A percentile compares a stretch with the other conserved stretches of the same genome.
Evolutionary conservation across 1,139 yeast species (phyloP).

Genomic region (Yamadazyma atmosphaerica): DNA sequence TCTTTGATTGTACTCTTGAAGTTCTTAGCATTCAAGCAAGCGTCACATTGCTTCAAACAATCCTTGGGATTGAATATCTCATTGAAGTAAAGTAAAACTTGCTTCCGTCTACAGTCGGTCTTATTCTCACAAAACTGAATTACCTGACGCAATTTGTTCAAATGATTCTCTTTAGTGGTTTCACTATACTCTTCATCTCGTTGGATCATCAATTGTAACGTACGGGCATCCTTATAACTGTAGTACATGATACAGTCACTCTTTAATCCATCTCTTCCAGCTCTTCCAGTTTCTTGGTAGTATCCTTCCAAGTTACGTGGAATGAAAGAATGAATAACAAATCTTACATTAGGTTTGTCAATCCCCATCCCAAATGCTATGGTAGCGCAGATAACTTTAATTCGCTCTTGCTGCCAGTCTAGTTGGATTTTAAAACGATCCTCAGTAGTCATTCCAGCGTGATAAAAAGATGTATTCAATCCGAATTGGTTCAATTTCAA

Average conservation of each 20-base stretch:
- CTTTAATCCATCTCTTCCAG: constrained; percentile 88
- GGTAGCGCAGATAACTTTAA: constrained; percentile 89
- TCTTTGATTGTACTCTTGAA: constrained; percentile 54
- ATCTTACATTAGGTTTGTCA: constrained; percentile 93
- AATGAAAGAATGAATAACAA: constrained; percentile 83
- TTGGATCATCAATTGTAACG: constrained; percentile 73
- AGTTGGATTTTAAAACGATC: constrained; percentile 70
- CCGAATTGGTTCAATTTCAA: constrained; percentile 60
- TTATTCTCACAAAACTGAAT: constrained; percentile 89
- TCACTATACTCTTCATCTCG: constrained; percentile 68
- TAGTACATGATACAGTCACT: constrained; percentile 85
- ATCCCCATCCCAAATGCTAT: constrained; percentile 99
- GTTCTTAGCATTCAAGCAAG: constrained; percentile 60
- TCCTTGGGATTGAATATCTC: constrained; percentile 69
- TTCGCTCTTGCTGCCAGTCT: constrained; percentile 74
- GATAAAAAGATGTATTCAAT: constrained; percentile 72
- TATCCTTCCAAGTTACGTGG: constrained; percentile 94
- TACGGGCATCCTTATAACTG: constrained; percentile 72
- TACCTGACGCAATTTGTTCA: constrained; percentile 76
- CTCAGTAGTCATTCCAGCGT: constrained; percentile 88
- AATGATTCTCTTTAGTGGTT: constrained; percentile 73
- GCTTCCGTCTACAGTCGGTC: constrained; percentile 86
- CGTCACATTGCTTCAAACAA: constrained; percentile 82
- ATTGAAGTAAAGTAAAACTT: constrained; percentile 86
- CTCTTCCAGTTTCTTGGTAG: constrained; percentile 98